Evolutionary conservation across 495 filamentous ascomycete species (phyloP), one percentile per base, ranked within the genome.

Genomic region (Daldinia concentrica): DNA sequence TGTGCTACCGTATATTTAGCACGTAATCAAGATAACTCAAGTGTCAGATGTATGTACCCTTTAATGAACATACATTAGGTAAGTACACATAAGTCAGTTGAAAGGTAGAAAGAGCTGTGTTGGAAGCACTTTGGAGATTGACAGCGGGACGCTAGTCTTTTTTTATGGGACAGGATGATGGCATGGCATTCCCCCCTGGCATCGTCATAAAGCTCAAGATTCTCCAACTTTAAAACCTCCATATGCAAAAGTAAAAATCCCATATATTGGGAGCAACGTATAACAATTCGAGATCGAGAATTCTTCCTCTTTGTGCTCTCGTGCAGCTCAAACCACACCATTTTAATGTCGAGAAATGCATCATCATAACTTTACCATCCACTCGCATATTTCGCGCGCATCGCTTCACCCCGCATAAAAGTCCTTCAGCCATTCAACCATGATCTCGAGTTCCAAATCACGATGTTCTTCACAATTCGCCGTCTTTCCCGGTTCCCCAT

Each of bases 381-480:
- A 73, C 66, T 63, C 71, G 65, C 57, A 73, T 57, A 68, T 66
- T 63, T 69, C 43, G 58, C 58, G 37, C 65, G 37, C 65, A 37
- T 64, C 62, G n/a, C 19, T 66, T 54, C 56, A 60, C 62, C 71
- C 66, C 58, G 66, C 71, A 73, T 66, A 69, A 54, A 69, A 4
- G 27, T 19, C 27, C 15, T 32, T 29, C 51, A 39, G 12, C 58
- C 58, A 30, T 69, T 58, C 62, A 58, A 59, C 66, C 65, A 73
- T 73, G 71, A n/a, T 54, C 61, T 62, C 57, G 34, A 61, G 52
- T 58, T 62, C 52, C 62, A 43, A 69, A 73, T 73, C 71, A 66
- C 61, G 61, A 74, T 74, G 71, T 29, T 43, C 48, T 62, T 64
- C 58, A 11, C 58, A 37, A 17, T 62, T 52, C 66, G 62, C 36